Evolutionary conservation across 306 rosid genomes (phyloP).

Genomic region (Senna tora): DNA sequence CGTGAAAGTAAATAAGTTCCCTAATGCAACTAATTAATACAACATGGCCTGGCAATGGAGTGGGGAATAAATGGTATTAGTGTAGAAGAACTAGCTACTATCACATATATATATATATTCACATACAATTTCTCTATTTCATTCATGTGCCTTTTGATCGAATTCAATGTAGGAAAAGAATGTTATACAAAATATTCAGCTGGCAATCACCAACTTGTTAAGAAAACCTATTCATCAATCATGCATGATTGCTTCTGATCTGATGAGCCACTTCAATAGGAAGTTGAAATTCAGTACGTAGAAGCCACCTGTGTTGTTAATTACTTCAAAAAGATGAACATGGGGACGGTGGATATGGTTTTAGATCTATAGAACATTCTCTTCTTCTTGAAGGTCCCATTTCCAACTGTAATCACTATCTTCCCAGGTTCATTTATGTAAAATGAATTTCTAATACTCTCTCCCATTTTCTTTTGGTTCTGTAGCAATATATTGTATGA

Average conservation of each 20-base stretch:
- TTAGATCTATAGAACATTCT: conserved; percentile 65
- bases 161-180: conserved; percentile 11
- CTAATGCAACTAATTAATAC: background rate
- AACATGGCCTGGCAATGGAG: background rate
- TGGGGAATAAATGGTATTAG: background rate
- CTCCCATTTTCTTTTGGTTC: conserved; percentile 63
- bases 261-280: background rate
- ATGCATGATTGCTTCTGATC: background rate
- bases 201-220: background rate
- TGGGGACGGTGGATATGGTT: conserved; percentile 66
- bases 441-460: conserved; percentile 72
- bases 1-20: background rate
- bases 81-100: background rate
- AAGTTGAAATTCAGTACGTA: conserved; percentile 24
- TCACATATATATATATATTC: no score
- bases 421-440: conserved; percentile 86
- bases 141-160: background rate
- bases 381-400: conserved; percentile 66
- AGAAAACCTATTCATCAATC: background rate
- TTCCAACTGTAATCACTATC: conserved; percentile 66
- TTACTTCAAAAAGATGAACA: conserved; percentile 50
- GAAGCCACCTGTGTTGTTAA: conserved; percentile 14
- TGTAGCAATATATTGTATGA: conserved; percentile 71
- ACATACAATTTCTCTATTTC: conserved; percentile 8
- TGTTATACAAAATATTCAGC: background rate